Percentiles rank a stretch among this genome's conserved stretches.
Evolutionary conservation across 1,284 basidiomycete species (phyloP).

Genomic region (Schizophyllum commune): DNA sequence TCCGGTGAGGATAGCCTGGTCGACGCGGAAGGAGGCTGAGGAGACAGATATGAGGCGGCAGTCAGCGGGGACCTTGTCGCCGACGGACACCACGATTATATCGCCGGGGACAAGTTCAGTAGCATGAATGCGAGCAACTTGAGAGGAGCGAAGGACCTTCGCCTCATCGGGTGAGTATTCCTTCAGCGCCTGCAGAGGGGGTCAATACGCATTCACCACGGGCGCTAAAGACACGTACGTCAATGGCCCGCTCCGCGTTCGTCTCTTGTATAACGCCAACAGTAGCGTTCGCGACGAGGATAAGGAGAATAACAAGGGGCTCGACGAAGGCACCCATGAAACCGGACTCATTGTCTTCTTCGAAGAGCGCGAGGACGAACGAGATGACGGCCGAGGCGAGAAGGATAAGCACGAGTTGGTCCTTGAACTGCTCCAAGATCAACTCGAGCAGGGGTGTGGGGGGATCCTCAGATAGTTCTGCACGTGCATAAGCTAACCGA

Average conservation of each 20-base stretch:
- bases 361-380: conserved; percentile 82
- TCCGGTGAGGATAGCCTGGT: conserved; percentile 93
- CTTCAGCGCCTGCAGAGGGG: conserved; percentile 65
- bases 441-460: conserved; percentile 89
- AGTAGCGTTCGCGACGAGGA: conserved; percentile 88
- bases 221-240: conserved; percentile 49
- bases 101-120: conserved; percentile 90
- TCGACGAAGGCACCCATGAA: conserved; percentile 84
- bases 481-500: conserved; percentile 1
- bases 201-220: conserved; percentile 7
- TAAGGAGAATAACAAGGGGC: conserved; percentile 87
- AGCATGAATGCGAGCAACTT: conserved; percentile 70
- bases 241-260: conserved; percentile 92
- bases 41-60: conserved; percentile 83
- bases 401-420: conserved; percentile 91
- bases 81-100: conserved; percentile 82
- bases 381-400: conserved; percentile 88
- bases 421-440: conserved; percentile 96
- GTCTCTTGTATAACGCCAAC: conserved; percentile 95
- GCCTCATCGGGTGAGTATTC: conserved; percentile 95
- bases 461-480: conserved; percentile 86
- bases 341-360: conserved; percentile 61
- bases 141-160: conserved; percentile 76
- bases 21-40: conserved; percentile 86
- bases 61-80: conserved; percentile 93